phyloP scores from a whole-genome alignment of 768 basidiomycete genomes.

The Pilatotrama ljubarskyi region DNA sequence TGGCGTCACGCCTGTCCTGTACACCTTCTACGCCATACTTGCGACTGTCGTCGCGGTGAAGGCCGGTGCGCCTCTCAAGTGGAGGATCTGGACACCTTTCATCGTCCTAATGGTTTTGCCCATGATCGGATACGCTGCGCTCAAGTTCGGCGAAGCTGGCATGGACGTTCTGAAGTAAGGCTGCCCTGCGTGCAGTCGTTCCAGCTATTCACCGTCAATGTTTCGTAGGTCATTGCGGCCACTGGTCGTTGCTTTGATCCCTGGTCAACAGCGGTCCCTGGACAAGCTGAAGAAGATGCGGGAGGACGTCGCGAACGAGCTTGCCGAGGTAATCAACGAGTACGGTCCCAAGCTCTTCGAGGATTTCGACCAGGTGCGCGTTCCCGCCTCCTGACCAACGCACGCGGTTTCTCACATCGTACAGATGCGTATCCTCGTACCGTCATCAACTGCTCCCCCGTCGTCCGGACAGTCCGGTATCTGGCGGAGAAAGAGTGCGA shows the following conservation, averaged over 20 bases:
- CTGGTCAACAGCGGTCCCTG: conserved; percentile 83
- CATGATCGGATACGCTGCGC: conserved; percentile 87
- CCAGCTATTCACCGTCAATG: background rate
- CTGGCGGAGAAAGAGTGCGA: conserved; percentile 78
- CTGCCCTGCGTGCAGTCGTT: background rate
- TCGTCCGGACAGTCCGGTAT: conserved; percentile 73
- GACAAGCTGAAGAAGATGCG: conserved; percentile 75
- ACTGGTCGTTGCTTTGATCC: conserved; percentile 81
- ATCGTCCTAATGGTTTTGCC: conserved; percentile 74
- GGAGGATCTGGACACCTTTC: conserved; percentile 76
- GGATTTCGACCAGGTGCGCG: conserved; percentile 76
- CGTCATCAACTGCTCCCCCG: conserved; percentile 83
- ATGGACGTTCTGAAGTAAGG: conserved; percentile 95
- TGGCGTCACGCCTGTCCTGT: conserved; percentile 86
- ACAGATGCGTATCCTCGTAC: conserved; percentile 78
- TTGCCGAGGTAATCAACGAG: conserved; percentile 81
- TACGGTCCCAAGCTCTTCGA: conserved; percentile 86
- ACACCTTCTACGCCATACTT: conserved; percentile 77
- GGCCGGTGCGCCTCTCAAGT: conserved; percentile 59
- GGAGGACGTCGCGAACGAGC: conserved; percentile 75
- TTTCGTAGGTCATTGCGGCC: conserved; percentile 81
- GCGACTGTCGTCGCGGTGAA: conserved; percentile 73
- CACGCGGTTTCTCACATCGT: background rate
- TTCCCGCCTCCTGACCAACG: background rate
- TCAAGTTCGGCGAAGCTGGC: conserved; percentile 97